Conservation (phyloP, 2,329 filamentous ascomycete species). For the Magnaporthales sp. region DNA sequence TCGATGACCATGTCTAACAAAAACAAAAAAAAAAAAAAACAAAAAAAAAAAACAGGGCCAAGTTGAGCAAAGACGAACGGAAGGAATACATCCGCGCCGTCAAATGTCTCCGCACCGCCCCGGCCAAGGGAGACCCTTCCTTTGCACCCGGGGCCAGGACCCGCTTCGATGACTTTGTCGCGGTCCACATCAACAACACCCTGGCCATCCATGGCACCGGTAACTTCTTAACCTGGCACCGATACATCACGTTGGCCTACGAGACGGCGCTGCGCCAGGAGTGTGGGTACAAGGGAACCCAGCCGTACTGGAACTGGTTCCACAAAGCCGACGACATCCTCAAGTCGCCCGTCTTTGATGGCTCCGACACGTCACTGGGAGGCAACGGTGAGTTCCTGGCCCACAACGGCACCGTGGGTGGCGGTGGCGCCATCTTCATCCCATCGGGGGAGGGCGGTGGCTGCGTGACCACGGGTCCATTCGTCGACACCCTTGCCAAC, state of each 20-base stretch:
- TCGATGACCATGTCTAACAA: not conserved
- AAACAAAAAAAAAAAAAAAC: not conserved
- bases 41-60: slow-evolving; percentile 12
- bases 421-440: slow-evolving; percentile 14
- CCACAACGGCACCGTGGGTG: slow-evolving; percentile 12
- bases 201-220: slow-evolving; percentile 21
- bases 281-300: slow-evolving; percentile 24
- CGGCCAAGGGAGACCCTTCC: slow-evolving; percentile 12
- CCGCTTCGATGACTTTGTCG: slow-evolving; percentile 26
- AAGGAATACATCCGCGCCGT: slow-evolving; percentile 18
- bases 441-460: slow-evolving; percentile 20
- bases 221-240: slow-evolving; percentile 16
- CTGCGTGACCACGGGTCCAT: slow-evolving; percentile 19
- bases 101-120: slow-evolving; percentile 17
- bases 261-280: slow-evolving; percentile 24
- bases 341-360: slow-evolving; percentile 31
- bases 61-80: slow-evolving; percentile 14
- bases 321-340: slow-evolving; percentile 19
- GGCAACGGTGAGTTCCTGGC: slow-evolving; percentile 29
- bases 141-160: slow-evolving; percentile 17
- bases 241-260: slow-evolving; percentile 20
- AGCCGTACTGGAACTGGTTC: slow-evolving; percentile 30
- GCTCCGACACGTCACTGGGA: slow-evolving; percentile 28
- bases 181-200: slow-evolving; percentile 27
- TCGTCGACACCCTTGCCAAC: slow-evolving; percentile 17